phyloP scores from a whole-genome alignment of 495 filamentous ascomycete genomes.

The Penicillium malachiteum region DNA sequence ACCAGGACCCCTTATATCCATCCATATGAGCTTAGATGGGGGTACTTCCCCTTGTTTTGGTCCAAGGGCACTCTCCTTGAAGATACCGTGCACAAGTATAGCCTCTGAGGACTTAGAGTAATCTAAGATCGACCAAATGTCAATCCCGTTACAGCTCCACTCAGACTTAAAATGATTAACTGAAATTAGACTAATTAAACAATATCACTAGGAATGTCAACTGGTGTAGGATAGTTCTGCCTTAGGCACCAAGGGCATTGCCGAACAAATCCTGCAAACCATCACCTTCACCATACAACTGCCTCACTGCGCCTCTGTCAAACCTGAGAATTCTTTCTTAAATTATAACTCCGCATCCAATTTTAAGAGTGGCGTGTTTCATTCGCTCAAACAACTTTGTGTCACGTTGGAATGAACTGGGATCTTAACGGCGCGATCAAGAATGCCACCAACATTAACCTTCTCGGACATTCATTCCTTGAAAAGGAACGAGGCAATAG shows the following conservation, averaged over 20 bases:
- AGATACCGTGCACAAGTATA: too few relatives aligned
- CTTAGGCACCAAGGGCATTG: not conserved
- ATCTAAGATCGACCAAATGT: too few relatives aligned
- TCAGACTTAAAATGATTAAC: too few relatives aligned
- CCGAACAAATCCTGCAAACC: conserved; percentile 1
- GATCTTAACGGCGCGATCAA: conserved; percentile 19
- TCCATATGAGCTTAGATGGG: too few relatives aligned
- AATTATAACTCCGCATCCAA: not conserved
- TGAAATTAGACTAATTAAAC: too few relatives aligned
- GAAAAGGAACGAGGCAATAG: conserved; percentile 34
- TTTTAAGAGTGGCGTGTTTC: not conserved
- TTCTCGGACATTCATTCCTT: conserved; percentile 48
- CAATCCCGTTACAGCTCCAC: too few relatives aligned
- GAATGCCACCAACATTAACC: conserved; percentile 33
- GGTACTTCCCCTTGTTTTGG: too few relatives aligned
- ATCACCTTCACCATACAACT: not conserved
- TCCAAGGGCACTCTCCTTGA: too few relatives aligned
- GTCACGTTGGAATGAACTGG: conserved; percentile 9
- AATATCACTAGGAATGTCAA: too few relatives aligned
- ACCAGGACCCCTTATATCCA: too few relatives aligned
- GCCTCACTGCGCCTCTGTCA: not conserved
- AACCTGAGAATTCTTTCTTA: not conserved
- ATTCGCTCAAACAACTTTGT: not conserved
- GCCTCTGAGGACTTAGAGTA: too few relatives aligned
- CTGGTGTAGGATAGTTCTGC: not conserved